Base-by-base conservation (phyloP, 192 early-diverging fungal genomes). In the Backusella tarrabulga region DNA sequence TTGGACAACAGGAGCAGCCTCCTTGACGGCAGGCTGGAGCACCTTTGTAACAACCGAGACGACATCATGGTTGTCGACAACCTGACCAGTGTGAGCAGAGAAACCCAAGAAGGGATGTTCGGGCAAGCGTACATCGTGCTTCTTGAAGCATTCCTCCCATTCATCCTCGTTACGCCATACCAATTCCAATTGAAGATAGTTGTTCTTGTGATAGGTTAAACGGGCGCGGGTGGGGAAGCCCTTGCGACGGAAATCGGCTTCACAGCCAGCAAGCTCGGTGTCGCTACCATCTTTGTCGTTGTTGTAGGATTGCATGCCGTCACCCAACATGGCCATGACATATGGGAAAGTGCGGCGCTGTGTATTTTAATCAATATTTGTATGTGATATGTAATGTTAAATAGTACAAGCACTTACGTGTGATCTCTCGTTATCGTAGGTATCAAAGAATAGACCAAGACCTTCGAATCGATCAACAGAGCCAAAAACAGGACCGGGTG, bases 391-490 rank as follows among this genome's bases (percentile, higher is more conserved):
- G 7, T 0, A 0, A 29, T 40, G 26, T 63, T n/a, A 34, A 52
- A 29, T n/a, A 6, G 23, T 17, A 17, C 32, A 32, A 32, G 8
- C 38, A 78, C 78, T 80, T 84, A 89, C 87, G 46, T 80, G 73
- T 21, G 83, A 79, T 74, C 91, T 83, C 70, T 91, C 86, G 82
- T 98, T 98, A 60, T 93, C 87, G 79, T 98, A 99, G 9, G 97
- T 98, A 85, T 99, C 98, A 80, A 99, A 98, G 77, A 99, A 96
- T 72, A 99, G 81, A 34, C 97, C 98, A 23, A 99, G 83, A 0
- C 98, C 98, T 38, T 90, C 90, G 81, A 99, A 99, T 68, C 91
- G 81, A 81, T 98, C 95, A 40, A 85, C 76, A 81, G 85, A 91
- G 7, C 97, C 97, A 91, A 98, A 97, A 42, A 98, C 96, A 34